phyloP scores from a whole-genome alignment of 305 asterid species.

The Fraxinus angustifolia region DNA sequence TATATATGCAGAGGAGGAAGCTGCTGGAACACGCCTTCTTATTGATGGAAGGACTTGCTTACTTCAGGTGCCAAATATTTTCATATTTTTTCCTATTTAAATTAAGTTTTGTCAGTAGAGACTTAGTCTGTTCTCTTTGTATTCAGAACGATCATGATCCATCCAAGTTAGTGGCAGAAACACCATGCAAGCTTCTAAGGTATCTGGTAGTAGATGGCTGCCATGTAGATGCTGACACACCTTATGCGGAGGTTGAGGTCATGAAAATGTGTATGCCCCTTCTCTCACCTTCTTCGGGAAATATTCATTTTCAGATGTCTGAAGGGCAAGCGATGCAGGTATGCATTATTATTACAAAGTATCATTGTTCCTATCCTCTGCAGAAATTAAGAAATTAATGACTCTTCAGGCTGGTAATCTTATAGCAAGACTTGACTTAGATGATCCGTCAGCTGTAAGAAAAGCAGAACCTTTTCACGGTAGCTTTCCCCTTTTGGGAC shows the following conservation, averaged over 20 bases:
- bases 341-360: constrained; percentile 19
- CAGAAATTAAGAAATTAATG: constrained; percentile 17
- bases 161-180: constrained; percentile 90
- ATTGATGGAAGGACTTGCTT: constrained; percentile 98
- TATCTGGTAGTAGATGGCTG: constrained; percentile 72
- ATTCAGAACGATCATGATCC: constrained; percentile 97
- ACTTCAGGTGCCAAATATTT: constrained; percentile 58
- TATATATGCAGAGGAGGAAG: constrained; percentile 95
- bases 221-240: constrained; percentile 89
- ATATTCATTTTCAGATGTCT: constrained; percentile 71
- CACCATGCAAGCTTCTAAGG: constrained; percentile 96
- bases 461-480: constrained; percentile 96
- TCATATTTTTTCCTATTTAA: constrained; percentile 16
- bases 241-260: constrained; percentile 97
- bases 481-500: constrained; percentile 81
- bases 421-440: constrained; percentile 91
- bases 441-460: constrained; percentile 97
- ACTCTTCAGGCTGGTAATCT: constrained; percentile 81
- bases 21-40: constrained; percentile 98
- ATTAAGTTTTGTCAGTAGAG: constrained; percentile 8
- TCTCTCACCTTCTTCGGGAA: constrained; percentile 95
- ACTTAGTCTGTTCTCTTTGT: constrained; percentile 5
- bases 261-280: constrained; percentile 99
- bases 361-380: constrained; percentile 17
- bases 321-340: constrained; percentile 99